phyloP scores from a whole-genome alignment of 1,284 basidiomycete species.

The Apiotrichum siamense region DNA sequence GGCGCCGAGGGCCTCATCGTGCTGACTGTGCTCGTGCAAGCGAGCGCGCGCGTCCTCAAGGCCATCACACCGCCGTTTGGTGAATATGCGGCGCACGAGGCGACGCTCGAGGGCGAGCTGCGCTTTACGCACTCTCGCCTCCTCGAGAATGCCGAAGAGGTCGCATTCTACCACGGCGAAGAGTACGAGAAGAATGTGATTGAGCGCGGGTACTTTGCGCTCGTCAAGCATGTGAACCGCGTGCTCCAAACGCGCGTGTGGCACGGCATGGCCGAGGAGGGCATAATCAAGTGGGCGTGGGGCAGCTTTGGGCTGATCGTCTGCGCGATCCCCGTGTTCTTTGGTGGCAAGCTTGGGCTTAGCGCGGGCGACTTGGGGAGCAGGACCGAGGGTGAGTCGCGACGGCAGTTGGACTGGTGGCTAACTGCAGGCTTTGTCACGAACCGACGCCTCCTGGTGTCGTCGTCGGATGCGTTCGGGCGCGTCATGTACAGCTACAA shows the following conservation, averaged over 20 bases:
- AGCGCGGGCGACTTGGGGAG: slow-evolving; percentile 65
- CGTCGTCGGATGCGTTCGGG: slow-evolving; percentile 56
- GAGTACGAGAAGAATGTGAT: slow-evolving; percentile 87
- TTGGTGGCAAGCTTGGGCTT: slow-evolving; percentile 69
- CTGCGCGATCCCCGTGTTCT: slow-evolving; percentile 91
- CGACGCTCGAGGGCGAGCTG: slow-evolving; percentile 79
- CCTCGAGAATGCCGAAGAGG: slow-evolving; percentile 87
- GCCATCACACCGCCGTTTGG: slow-evolving; percentile 90
- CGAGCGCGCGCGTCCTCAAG: slow-evolving; percentile 66
- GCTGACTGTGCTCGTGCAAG: slow-evolving; percentile 77
- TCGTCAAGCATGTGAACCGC: slow-evolving; percentile 82
- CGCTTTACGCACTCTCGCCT: slow-evolving; percentile 91
- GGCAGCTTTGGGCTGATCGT: slow-evolving; percentile 87
- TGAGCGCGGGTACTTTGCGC: slow-evolving; percentile 80
- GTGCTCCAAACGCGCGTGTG: slow-evolving; percentile 77
- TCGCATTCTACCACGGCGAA: slow-evolving; percentile 89
- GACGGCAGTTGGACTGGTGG: not conserved
- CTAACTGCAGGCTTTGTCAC: slow-evolving; percentile 71
- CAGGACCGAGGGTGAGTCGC: slow-evolving; percentile 68
- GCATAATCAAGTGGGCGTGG: slow-evolving; percentile 97
- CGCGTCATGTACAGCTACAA: slow-evolving; percentile 89
- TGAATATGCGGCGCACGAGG: slow-evolving; percentile 68
- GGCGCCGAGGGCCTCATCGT: slow-evolving; percentile 88
- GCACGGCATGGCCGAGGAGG: slow-evolving; percentile 89
- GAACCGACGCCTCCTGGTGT: slow-evolving; percentile 79